These are phyloP conservation scores for Trypethelium eluteriae DNA, from an alignment of 495 filamentous ascomycete genomes.

Conservation along the genomic window DNA sequence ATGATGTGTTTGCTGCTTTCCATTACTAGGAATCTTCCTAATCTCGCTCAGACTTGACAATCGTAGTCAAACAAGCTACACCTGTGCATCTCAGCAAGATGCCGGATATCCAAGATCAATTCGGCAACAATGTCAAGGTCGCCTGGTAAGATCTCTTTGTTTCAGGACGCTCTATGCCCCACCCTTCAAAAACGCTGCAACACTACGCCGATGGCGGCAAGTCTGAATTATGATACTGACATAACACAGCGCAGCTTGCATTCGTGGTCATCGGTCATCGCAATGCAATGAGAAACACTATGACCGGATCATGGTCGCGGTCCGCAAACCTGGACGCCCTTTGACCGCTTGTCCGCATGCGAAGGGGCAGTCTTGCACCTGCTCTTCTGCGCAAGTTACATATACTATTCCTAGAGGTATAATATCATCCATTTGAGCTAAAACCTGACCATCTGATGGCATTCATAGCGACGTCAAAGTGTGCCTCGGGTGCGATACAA, in stretches of 20 bases:
- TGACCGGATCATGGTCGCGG: slow-evolving; percentile 14
- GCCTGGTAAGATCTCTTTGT: slow-evolving; percentile 5
- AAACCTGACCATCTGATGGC: background rate
- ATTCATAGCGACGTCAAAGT: slow-evolving; percentile 3
- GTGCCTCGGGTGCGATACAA: background rate
- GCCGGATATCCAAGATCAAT: slow-evolving; percentile 12
- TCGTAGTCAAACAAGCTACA: background rate
- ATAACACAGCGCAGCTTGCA: slow-evolving; percentile 8
- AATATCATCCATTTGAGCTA: background rate
- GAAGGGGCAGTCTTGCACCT: background rate
- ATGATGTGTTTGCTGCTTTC: background rate
- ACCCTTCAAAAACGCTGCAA: background rate
- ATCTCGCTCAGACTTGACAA: background rate
- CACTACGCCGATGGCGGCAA: background rate
- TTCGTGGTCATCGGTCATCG: slow-evolving; percentile 14
- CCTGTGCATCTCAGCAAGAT: background rate
- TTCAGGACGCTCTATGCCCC: background rate
- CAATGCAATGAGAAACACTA: slow-evolving; percentile 13
- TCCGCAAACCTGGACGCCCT: slow-evolving; percentile 14
- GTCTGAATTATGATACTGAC: background rate
- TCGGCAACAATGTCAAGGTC: slow-evolving; percentile 8
- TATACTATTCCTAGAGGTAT: slow-evolving; percentile 11
- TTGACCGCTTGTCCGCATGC: slow-evolving; percentile 13
- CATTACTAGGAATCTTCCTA: background rate
- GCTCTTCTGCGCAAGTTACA: slow-evolving; percentile 10